Evolutionary conservation across 2,329 filamentous ascomycete genomes (phyloP).

Genomic region (Fusarium dlaminii): DNA sequence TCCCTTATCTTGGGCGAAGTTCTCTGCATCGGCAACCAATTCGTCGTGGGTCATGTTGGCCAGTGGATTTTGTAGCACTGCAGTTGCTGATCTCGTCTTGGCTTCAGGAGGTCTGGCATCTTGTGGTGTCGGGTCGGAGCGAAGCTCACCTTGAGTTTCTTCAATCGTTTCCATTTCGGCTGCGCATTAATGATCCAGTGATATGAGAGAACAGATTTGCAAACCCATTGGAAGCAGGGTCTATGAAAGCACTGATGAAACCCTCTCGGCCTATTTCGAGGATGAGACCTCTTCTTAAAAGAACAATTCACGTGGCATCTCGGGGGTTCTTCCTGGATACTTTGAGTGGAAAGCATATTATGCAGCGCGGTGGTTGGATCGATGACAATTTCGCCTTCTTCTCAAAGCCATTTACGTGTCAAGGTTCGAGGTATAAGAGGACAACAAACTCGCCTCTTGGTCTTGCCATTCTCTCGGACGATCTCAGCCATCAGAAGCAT

Average conservation of each 20-base stretch:
- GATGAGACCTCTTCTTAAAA: background rate
- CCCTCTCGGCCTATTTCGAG: background rate
- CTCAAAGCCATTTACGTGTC: background rate
- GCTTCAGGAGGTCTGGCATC: background rate
- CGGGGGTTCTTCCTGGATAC: background rate
- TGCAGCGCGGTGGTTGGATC: background rate
- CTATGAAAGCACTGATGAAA: background rate
- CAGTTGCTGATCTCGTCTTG: background rate
- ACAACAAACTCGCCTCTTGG: background rate
- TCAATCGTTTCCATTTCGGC: background rate
- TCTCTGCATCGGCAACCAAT: constrained; percentile 29
- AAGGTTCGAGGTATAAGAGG: no score
- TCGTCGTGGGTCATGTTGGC: constrained; percentile 26
- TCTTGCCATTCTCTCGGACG: background rate
- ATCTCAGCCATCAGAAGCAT: background rate
- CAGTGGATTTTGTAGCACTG: constrained; percentile 36
- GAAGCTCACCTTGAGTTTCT: background rate
- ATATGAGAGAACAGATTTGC: background rate
- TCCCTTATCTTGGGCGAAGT: constrained; percentile 28
- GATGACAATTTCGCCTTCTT: background rate
- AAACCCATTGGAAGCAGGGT: background rate
- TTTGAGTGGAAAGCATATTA: background rate
- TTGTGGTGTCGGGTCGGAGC: background rate
- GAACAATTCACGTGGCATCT: background rate
- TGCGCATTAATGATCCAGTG: background rate